Evolutionary conservation across 352 stramenopile species (phyloP), one percentile per base, ranked within the genome.

Genomic region (Salisapilia sapeloensis): DNA sequence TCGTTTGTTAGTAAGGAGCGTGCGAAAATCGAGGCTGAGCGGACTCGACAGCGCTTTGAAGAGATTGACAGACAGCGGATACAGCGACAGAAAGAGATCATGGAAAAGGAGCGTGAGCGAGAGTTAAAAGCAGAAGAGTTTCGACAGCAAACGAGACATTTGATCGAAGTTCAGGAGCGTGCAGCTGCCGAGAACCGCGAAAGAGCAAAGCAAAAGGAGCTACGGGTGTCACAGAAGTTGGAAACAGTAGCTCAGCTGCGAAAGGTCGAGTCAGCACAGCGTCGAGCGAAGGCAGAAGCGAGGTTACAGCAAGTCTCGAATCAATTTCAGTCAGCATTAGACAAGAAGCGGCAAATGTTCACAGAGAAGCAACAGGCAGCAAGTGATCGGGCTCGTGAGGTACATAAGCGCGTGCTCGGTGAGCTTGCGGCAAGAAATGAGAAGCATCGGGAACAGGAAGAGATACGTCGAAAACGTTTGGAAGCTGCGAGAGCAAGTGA

Each of bases 101-200:
- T 46, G 4, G 48, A 79, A 20, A 48, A 56, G 3, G 71, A 86
- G 16, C 24, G 56, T 2, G 66, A 82, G 41, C 54, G 63, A 24
- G 60, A 55, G 10, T 35, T 60, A 19, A 82, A 81, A 41, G 60
- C 71, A 10, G 71, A 86, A n/a, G 62, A 70, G 17, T 82, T 79
- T 44, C 45, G 53, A 15, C 41, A 41, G 18, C 61, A 86, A 16
- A 83, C 71, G 0, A 62, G 80, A 14, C 48, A 50, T 12, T 27
- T 86, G n/a, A 29, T 83, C 7, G 39, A 57, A 17, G 62, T 80
- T 16, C 71, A 86, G 24, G 71, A 83, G 44, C 58, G 72, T 15
- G 31, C 59, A 7, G 49, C 80, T 0, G 44, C 41, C 3, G 44
- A 35, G 17, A 80, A 77, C 33, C 42, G 63, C 3, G 39, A 57